A percentile compares a stretch with the other conserved stretches of the same genome.
phyloP scores from a whole-genome alignment of 1,284 basidiomycete species.

The Ceratobasidium sp. region DNA sequence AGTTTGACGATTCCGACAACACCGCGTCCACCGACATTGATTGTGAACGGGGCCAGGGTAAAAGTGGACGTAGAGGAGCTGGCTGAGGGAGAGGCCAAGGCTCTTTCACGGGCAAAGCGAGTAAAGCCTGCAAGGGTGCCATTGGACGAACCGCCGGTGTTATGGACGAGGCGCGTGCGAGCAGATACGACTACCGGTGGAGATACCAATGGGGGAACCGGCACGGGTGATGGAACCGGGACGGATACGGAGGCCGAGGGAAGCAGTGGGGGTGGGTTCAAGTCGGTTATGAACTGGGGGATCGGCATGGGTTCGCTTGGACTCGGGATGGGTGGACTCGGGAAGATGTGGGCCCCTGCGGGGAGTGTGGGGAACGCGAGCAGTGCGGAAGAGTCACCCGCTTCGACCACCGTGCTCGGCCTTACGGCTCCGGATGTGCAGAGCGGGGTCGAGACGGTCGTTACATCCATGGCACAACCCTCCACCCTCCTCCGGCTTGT shows the following conservation, averaged over 20 bases:
- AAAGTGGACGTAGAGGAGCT: conserved; percentile 93
- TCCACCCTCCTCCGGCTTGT: conserved; percentile 46
- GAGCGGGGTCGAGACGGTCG: conserved; percentile 60
- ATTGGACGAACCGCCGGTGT: conserved; percentile 88
- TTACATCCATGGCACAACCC: conserved; percentile 64
- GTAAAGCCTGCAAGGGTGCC: conserved; percentile 88
- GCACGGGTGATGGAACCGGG: conserved; percentile 49
- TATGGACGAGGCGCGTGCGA: conserved; percentile 71
- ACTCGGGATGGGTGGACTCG: conserved; percentile 36
- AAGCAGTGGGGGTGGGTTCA: neutral
- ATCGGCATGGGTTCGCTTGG: conserved; percentile 37
- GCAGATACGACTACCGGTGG: conserved; percentile 69
- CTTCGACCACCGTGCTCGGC: conserved; percentile 7
- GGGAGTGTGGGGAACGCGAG: conserved; percentile 18
- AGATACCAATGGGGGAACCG: neutral
- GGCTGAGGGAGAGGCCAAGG: conserved; percentile 87
- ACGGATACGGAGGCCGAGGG: conserved; percentile 51
- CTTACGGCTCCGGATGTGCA: conserved; percentile 36
- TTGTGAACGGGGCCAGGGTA: conserved; percentile 90
- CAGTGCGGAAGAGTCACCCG: conserved; percentile 5
- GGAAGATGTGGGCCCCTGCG: conserved; percentile 41
- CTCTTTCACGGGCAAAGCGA: conserved; percentile 84
- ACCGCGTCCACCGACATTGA: conserved; percentile 51
- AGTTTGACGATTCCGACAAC: neutral
- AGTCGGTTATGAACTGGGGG: conserved; percentile 34